phyloP scores from a whole-genome alignment of 306 rosid species.

The Sophora flavescens region DNA sequence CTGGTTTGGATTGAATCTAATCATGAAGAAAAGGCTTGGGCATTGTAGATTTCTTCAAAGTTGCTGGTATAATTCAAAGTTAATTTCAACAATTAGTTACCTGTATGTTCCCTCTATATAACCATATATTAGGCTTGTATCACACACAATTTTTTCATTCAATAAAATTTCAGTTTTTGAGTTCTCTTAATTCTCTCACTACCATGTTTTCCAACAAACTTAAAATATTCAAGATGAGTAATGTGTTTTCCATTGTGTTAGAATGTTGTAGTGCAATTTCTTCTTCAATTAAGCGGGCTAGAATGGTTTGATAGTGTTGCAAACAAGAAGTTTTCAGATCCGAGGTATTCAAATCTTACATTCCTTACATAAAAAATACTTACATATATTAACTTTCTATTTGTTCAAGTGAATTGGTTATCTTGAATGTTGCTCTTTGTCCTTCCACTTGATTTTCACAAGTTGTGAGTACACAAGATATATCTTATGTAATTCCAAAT shows the following conservation, averaged over 20 bases:
- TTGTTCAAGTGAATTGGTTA: conserved; percentile 18
- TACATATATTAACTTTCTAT: not conserved
- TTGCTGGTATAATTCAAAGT: not conserved
- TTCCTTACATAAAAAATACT: not conserved
- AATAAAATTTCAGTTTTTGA: not conserved
- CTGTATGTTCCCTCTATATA: too few relatives aligned
- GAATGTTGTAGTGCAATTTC: conserved; percentile 63
- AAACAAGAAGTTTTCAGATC: conserved; percentile 56
- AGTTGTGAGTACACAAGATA: too few relatives aligned
- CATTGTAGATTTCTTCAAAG: not conserved
- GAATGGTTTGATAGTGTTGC: conserved; percentile 73
- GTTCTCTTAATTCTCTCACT: not conserved
- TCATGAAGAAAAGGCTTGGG: too few relatives aligned
- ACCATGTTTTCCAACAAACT: not conserved
- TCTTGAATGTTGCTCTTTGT: conserved; percentile 16
- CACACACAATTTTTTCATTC: not conserved
- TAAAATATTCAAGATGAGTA: conserved; percentile 14
- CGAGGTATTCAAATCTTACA: conserved; percentile 54
- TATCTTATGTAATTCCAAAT: too few relatives aligned
- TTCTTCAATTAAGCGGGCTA: conserved; percentile 71
- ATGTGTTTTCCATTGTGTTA: conserved; percentile 45
- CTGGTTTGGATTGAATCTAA: conserved; percentile 9
- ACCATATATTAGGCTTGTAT: too few relatives aligned
- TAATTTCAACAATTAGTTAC: too few relatives aligned
- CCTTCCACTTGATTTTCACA: too few relatives aligned